Evolutionary conservation across 1,284 basidiomycete genomes (phyloP).

Genomic region (Neolentinus lepideus): DNA sequence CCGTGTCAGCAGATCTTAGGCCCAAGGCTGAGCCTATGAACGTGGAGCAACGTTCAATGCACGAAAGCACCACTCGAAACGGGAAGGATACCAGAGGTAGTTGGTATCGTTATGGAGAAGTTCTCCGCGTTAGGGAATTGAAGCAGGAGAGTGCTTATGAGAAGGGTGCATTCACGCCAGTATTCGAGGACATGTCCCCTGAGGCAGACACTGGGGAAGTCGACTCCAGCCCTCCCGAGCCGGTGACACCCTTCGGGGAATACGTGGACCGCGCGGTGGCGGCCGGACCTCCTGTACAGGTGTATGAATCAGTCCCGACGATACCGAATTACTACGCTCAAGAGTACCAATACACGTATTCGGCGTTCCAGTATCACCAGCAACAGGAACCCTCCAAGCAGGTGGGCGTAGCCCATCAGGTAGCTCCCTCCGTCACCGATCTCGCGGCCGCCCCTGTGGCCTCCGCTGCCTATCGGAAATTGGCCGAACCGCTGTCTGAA

Average conservation of each 20-base stretch:
- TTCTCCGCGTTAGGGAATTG: background rate
- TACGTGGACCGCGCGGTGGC: slow-evolving; percentile 66
- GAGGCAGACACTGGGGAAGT: slow-evolving; percentile 41
- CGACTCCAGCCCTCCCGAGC: slow-evolving; percentile 61
- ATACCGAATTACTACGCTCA: background rate
- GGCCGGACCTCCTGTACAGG: slow-evolving; percentile 20
- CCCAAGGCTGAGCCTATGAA: background rate
- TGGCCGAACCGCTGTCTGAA: slow-evolving; percentile 67
- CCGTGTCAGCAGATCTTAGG: slow-evolving; percentile 37
- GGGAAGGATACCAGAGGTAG: slow-evolving; percentile 24
- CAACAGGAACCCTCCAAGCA: slow-evolving; percentile 14
- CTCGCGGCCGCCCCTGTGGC: slow-evolving; percentile 32
- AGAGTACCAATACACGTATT: slow-evolving; percentile 17
- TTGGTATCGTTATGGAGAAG: slow-evolving; percentile 18
- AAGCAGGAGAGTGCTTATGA: slow-evolving; percentile 23
- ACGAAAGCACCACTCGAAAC: background rate
- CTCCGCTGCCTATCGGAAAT: slow-evolving; percentile 51
- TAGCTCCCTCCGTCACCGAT: background rate
- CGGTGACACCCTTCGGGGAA: slow-evolving; percentile 67
- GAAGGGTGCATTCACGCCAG: slow-evolving; percentile 50
- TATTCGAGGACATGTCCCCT: slow-evolving; percentile 62
- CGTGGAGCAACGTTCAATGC: background rate
- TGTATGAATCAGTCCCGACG: slow-evolving; percentile 9
- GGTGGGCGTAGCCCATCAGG: background rate
- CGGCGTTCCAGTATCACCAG: slow-evolving; percentile 8